Percentiles rank a stretch among this genome's conserved stretches.
phyloP scores from a whole-genome alignment of 768 basidiomycete species.

The Botryobasidium botryosum region DNA sequence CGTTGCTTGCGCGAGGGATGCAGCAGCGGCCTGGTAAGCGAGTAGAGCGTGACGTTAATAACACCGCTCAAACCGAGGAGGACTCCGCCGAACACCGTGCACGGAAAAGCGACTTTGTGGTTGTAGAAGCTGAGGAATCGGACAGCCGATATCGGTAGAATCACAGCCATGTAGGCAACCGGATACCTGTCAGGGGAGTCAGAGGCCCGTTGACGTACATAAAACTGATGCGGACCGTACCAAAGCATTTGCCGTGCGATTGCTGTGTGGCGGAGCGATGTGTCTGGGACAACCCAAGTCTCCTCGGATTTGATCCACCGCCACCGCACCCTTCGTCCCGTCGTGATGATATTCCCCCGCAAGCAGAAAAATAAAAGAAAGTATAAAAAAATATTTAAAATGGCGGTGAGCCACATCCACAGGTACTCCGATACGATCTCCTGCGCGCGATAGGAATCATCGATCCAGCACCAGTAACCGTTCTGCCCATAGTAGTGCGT shows the following conservation, averaged over 20 bases:
- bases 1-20: not conserved
- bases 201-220: not conserved
- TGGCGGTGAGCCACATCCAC: slow-evolving; percentile 5
- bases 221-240: not conserved
- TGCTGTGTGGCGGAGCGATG: not conserved
- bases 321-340: not conserved
- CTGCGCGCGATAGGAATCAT: not conserved
- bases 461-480: slow-evolving; percentile 10
- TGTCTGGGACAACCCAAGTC: not conserved
- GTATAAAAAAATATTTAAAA: slow-evolving; percentile 22
- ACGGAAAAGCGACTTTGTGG: not conserved
- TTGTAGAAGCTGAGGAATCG: not conserved
- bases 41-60: not conserved
- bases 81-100: not conserved
- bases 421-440: slow-evolving; percentile 8
- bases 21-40: not conserved
- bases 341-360: slow-evolving; percentile 20
- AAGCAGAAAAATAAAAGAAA: slow-evolving; percentile 29
- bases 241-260: not conserved
- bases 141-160: not conserved
- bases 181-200: not conserved
- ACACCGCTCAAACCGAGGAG: not conserved
- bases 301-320: not conserved
- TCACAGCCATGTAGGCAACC: not conserved
- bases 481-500: not conserved